These are phyloP conservation scores for Sporothrix luriei DNA, from an alignment of 2,329 filamentous ascomycete species.

Conservation along the genomic window DNA sequence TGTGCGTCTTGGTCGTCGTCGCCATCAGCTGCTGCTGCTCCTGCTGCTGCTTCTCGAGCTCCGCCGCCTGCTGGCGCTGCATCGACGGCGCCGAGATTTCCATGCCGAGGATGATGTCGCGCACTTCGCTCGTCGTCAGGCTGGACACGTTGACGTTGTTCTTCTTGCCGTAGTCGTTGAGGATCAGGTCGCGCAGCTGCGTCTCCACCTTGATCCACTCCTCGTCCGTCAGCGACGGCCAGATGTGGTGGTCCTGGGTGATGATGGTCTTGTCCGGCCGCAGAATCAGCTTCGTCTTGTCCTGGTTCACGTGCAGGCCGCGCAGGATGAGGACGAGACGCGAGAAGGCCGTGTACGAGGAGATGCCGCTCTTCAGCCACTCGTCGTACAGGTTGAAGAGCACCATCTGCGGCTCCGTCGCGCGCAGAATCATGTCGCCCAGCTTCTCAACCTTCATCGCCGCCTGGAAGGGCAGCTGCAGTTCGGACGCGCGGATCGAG, in stretches of 20 bases:
- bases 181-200: conserved; percentile 87
- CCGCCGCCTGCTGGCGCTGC: conserved; percentile 96
- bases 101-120: conserved; percentile 99
- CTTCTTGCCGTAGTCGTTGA: conserved; percentile 99
- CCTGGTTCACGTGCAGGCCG: conserved; percentile 94
- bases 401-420: conserved; percentile 99
- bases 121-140: conserved; percentile 93
- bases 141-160: conserved; percentile 99
- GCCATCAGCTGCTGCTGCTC: conserved; percentile 96
- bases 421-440: conserved; percentile 96
- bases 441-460: conserved; percentile 99
- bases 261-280: conserved; percentile 97
- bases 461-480: conserved; percentile 97
- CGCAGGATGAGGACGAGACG: conserved; percentile 90
- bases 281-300: conserved; percentile 95
- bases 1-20: conserved; percentile 97
- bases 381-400: conserved; percentile 98
- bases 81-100: conserved; percentile 97
- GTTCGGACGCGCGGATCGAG: conserved; percentile 92
- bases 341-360: conserved; percentile 97
- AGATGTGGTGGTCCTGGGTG: conserved; percentile 98
- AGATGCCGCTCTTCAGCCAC: conserved; percentile 91
- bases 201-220: conserved; percentile 99
- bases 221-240: conserved; percentile 90
- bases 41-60: conserved; percentile 98